These are phyloP conservation scores for Lachnellula cervina DNA, from an alignment of 2,329 filamentous ascomycete species.

Conservation along the genomic window DNA sequence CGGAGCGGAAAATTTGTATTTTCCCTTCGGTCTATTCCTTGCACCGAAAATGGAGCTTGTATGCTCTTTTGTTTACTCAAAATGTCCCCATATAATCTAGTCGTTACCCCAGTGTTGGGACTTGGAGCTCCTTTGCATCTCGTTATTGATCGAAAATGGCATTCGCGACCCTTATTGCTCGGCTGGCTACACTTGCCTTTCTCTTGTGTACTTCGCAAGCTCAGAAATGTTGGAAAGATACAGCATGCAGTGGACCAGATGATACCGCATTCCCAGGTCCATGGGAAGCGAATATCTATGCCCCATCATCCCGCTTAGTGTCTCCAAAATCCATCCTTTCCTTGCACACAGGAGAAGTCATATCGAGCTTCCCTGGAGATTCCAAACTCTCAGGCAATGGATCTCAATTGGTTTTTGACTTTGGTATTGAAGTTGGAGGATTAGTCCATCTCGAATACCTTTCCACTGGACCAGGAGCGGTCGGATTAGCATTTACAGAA, in stretches of 20 bases:
- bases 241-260: constrained; percentile 45
- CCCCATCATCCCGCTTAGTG: constrained; percentile 48
- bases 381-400: constrained; percentile 37
- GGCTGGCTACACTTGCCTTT: neutral
- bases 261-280: constrained; percentile 48
- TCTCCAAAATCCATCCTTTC: constrained; percentile 42
- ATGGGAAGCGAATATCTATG: constrained; percentile 56
- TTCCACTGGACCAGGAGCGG: constrained; percentile 34
- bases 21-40: neutral
- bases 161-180: neutral
- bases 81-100: neutral
- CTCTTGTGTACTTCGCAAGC: constrained; percentile 5
- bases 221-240: constrained; percentile 49
- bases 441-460: constrained; percentile 36
- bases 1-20: neutral
- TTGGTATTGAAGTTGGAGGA: constrained; percentile 55
- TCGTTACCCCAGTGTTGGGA: neutral
- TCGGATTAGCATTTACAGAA: constrained; percentile 46
- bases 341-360: constrained; percentile 27
- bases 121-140: neutral
- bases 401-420: constrained; percentile 52
- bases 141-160: neutral
- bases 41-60: neutral
- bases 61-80: neutral
- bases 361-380: constrained; percentile 21